Base-by-base conservation (phyloP, 495 filamentous ascomycete species). In the Penicillium steckii region DNA sequence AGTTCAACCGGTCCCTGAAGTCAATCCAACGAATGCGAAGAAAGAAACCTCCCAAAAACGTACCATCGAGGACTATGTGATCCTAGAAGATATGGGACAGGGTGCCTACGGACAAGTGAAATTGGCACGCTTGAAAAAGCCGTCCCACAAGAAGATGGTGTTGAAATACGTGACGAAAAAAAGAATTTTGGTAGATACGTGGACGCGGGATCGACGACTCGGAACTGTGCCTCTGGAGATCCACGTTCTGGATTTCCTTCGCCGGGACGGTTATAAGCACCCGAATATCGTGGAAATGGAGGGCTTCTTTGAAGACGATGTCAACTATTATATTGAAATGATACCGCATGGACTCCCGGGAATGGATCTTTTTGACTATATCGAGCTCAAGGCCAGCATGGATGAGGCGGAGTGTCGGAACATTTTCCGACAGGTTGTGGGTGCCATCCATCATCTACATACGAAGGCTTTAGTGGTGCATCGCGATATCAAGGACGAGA, bases 321-420 rank as follows among this genome's bases (percentile, higher is more conserved):
- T 91, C 64, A 97, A 99, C 60, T 99, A 99, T 66, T 97, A 99
- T 63, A 99, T 99, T 60, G 95, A 97, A 64, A 98, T 97, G 94
- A 77, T 89, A 5, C 94, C 94, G 10, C 94, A 98, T 57, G 94
- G 94, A 6, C 79, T 97, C 7, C 94, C 95, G 2, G 95, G 95
- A 13, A 97, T 98, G 95, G 94, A 98, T 66, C 82, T 98, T 1
- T 98, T 98, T 63, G 94, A 98, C 70, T 98, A 97, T 65, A 98
- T 98, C 50, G 94, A 98, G 68, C 82, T 98, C 47, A 86, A 92
- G 26, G 86, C 90, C 12, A 96, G 91, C 65, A 97, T 98, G 95
- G 91, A 95, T 32, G 95, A 97, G 71, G 75, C 79, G 8, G 95
- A 97, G 64, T 93, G 89, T 64, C 83, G 91, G 26, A 96, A 90